phyloP scores from a whole-genome alignment of 1,284 basidiomycete genomes.

The Athelia sp. region DNA sequence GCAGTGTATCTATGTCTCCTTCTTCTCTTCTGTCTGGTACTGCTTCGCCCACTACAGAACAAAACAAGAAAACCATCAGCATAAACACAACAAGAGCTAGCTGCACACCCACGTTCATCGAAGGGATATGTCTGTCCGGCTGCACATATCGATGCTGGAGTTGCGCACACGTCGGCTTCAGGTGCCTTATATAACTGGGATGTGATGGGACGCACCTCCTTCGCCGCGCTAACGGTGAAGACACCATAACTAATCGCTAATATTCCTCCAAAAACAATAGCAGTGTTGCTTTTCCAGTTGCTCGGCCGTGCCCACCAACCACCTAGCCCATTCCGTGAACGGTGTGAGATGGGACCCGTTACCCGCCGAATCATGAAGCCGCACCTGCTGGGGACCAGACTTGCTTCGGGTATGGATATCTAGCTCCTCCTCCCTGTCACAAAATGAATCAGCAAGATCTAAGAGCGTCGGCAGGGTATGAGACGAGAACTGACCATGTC shows the following conservation, averaged over 20 bases:
- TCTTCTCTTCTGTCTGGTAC: slow-evolving; percentile 10
- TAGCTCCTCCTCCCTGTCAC: slow-evolving; percentile 33
- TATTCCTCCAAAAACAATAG: slow-evolving; percentile 35
- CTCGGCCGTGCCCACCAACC: slow-evolving; percentile 45
- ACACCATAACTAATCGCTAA: slow-evolving; percentile 29
- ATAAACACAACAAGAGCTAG: not conserved
- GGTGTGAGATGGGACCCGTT: not conserved
- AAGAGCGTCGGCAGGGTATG: not conserved
- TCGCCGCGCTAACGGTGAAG: slow-evolving; percentile 33
- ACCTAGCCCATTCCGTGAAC: slow-evolving; percentile 27
- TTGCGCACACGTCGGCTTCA: no score
- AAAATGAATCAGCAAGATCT: not conserved
- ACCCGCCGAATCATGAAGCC: slow-evolving; percentile 7
- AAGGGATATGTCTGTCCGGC: slow-evolving; percentile 31
- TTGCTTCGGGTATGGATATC: slow-evolving; percentile 39
- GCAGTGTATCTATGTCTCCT: not conserved
- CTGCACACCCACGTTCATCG: slow-evolving; percentile 27
- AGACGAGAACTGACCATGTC: no score
- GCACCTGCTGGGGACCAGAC: slow-evolving; percentile 40
- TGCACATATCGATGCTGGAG: slow-evolving; percentile 21
- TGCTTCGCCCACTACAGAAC: slow-evolving; percentile 28
- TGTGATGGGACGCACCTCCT: slow-evolving; percentile 30
- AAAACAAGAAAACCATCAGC: not conserved
- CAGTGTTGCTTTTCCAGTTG: slow-evolving; percentile 43
- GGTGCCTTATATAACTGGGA: not conserved